Conservation (phyloP, 2,329 filamentous ascomycete species). For the Colletotrichum salicis region DNA sequence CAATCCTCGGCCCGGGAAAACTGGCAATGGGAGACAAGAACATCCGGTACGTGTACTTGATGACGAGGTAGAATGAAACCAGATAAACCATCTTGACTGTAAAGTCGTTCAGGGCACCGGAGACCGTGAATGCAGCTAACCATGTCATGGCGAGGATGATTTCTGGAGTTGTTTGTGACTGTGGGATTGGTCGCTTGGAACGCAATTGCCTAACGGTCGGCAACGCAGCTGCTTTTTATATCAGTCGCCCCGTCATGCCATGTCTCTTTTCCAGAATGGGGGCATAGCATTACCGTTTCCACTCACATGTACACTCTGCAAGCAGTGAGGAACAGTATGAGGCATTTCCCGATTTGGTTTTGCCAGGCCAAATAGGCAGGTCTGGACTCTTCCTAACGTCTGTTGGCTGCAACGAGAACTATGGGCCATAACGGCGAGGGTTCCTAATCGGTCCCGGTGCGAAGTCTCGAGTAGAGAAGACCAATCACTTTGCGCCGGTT, state of each 20-base stretch:
- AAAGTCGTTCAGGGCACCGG: background rate
- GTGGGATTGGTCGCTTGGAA: background rate
- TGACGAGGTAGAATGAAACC: background rate
- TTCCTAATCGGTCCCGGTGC: no score
- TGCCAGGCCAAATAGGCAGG: background rate
- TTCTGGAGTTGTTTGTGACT: background rate
- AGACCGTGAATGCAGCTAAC: background rate
- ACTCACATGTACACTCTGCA: background rate
- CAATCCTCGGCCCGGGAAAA: slow-evolving; percentile 27
- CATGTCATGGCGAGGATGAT: slow-evolving; percentile 7
- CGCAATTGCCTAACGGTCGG: background rate
- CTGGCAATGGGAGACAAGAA: slow-evolving; percentile 23
- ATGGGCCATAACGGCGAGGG: background rate
- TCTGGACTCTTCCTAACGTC: background rate
- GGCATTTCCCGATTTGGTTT: background rate
- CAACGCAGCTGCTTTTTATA: background rate
- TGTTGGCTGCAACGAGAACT: background rate
- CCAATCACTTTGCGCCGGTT: background rate
- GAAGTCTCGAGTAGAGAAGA: background rate
- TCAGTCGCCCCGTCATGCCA: background rate
- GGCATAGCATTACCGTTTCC: background rate
- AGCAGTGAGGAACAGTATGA: background rate
- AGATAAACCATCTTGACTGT: background rate
- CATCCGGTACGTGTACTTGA: slow-evolving; percentile 16
- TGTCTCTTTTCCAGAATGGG: background rate